phyloP scores from a whole-genome alignment of 768 basidiomycete species.

The Tylopilus vinaceipallidus region DNA sequence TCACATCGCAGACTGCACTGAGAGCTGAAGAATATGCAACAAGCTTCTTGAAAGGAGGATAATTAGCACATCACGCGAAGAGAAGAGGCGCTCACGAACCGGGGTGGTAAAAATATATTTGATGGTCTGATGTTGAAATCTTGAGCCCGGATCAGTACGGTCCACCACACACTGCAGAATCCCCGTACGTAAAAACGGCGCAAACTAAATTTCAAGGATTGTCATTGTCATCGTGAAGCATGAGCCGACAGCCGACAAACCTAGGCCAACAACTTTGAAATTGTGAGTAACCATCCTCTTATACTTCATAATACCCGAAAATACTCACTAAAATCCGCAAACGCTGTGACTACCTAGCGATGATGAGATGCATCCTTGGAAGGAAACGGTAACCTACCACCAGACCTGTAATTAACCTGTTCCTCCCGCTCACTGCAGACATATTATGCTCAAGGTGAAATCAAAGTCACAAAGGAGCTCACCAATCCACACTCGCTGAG shows the following conservation, averaged over 20 bases:
- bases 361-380: not conserved
- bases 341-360: not conserved
- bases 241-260: not conserved
- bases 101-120: conserved; percentile 6
- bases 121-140: not conserved
- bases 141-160: not conserved
- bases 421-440: conserved; percentile 5
- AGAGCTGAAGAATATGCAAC: not conserved
- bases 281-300: not conserved
- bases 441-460: not conserved
- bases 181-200: not conserved
- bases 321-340: not conserved
- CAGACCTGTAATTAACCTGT: not conserved
- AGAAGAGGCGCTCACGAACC: not conserved
- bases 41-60: not conserved
- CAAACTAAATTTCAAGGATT: not conserved
- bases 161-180: not conserved
- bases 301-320: not conserved
- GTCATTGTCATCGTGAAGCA: not conserved
- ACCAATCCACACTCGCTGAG: conserved; percentile 9
- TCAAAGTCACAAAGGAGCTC: not conserved
- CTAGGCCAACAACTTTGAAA: conserved; percentile 6
- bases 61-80: not conserved
- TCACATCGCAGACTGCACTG: conserved; percentile 3
- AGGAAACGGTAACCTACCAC: not conserved